Conservation (phyloP, 768 basidiomycete species). For the Mycena leptocephala region DNA sequence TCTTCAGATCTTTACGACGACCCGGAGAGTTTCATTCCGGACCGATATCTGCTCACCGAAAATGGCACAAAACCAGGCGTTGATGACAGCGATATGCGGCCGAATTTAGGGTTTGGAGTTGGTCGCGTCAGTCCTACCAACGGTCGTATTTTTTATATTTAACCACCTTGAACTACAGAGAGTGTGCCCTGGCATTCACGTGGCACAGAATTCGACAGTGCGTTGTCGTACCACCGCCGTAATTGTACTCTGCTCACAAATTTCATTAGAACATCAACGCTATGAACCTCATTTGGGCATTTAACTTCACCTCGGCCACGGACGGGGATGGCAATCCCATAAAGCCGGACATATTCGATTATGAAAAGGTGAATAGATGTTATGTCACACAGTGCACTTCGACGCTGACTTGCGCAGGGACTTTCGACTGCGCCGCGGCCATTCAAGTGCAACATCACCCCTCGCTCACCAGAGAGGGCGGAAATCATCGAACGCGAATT, state of each 20-base stretch:
- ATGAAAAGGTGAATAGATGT: conserved; percentile 22
- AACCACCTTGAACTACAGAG: background rate
- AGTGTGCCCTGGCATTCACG: conserved; percentile 26
- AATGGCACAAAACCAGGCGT: conserved; percentile 25
- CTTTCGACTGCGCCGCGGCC: conserved; percentile 27
- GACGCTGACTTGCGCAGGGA: conserved; percentile 24
- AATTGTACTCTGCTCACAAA: background rate
- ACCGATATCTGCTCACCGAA: conserved; percentile 22
- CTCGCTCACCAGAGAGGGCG: conserved; percentile 29
- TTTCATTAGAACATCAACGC: conserved; percentile 34
- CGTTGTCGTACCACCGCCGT: background rate
- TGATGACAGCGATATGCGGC: conserved; percentile 2
- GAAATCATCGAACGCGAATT: conserved; percentile 35
- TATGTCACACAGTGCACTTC: background rate
- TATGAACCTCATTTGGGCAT: conserved; percentile 50
- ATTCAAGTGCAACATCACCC: conserved; percentile 40
- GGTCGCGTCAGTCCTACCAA: conserved; percentile 6
- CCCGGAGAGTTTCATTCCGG: conserved; percentile 22
- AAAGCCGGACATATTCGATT: conserved; percentile 24
- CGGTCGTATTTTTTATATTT: background rate
- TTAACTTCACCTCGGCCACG: conserved; percentile 38
- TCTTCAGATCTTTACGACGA: conserved; percentile 23
- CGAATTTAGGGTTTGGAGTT: conserved; percentile 1
- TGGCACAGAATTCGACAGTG: conserved; percentile 19
- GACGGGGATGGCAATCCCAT: conserved; percentile 16